These are phyloP conservation scores for Boechera retrofracta DNA, from an alignment of 345 rosid species.

Conservation along the genomic window DNA sequence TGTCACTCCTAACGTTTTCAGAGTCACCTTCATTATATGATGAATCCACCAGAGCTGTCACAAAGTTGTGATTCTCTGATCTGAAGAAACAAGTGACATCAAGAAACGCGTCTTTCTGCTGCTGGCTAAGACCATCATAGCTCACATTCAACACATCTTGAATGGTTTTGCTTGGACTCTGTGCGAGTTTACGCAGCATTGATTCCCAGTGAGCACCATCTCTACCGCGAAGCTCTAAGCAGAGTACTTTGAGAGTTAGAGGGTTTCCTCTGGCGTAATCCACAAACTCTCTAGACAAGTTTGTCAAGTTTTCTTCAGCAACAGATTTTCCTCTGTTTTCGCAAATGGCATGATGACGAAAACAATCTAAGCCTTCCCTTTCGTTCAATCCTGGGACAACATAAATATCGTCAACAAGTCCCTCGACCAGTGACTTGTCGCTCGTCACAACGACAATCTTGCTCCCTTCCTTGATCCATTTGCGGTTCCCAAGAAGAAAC, in stretches of 20 bases:
- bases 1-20: not conserved
- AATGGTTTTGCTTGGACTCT: not conserved
- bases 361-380: conserved; percentile 7
- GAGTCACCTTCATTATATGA: not conserved
- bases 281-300: conserved; percentile 14
- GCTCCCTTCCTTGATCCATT: conserved; percentile 3
- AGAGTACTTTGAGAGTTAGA: conserved; percentile 37
- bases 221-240: not conserved
- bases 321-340: conserved; percentile 1
- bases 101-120: too few relatives aligned
- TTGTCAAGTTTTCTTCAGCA: not conserved
- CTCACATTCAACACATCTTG: not conserved
- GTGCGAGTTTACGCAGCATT: not conserved
- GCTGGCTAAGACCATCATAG: too few relatives aligned
- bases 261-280: conserved; percentile 43
- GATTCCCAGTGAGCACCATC: not conserved
- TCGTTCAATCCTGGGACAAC: conserved; percentile 20
- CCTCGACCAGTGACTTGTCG: conserved; percentile 11
- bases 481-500: conserved; percentile 1
- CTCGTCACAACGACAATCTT: conserved; percentile 2
- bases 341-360: conserved; percentile 18
- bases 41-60: conserved; percentile 16
- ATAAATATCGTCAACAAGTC: not conserved
- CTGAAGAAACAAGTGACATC: conserved; percentile 29
- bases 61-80: not conserved